Percentiles rank a stretch among this genome's conserved stretches.
These are phyloP conservation scores for Apostasia shenzhenica DNA, from an alignment of 106 monocot species.

Conservation along the genomic window DNA sequence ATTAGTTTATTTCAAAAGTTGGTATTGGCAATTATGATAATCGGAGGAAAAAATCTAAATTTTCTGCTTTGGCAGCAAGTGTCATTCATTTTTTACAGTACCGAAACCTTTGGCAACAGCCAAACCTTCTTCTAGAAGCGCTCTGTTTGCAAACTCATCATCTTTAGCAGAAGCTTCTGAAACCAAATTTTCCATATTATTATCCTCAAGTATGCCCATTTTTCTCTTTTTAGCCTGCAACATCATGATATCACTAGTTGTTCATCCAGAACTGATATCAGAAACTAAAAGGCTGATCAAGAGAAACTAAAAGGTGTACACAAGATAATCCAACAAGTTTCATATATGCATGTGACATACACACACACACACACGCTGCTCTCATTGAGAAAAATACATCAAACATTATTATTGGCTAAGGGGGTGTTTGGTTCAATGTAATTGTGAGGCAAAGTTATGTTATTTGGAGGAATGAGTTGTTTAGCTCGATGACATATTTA, in stretches of 20 bases:
- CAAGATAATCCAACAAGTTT: background rate
- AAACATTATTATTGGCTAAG: too few relatives aligned
- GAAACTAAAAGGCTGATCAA: background rate
- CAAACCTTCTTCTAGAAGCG: constrained; percentile 16
- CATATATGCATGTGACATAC: background rate
- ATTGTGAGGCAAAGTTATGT: too few relatives aligned
- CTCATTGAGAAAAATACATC: too few relatives aligned
- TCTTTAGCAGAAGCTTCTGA: constrained; percentile 26
- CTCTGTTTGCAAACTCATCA: constrained; percentile 28
- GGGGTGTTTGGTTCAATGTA: too few relatives aligned
- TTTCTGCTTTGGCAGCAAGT: background rate
- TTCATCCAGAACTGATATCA: background rate
- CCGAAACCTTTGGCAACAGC: constrained; percentile 41
- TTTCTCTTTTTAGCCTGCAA: constrained; percentile 83
- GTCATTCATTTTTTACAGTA: constrained; percentile 6
- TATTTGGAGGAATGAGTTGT: too few relatives aligned
- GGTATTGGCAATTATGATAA: background rate
- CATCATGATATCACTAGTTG: background rate
- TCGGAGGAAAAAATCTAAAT: background rate
- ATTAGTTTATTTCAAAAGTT: background rate
- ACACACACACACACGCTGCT: too few relatives aligned
- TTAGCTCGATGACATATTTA: too few relatives aligned
- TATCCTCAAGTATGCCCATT: constrained; percentile 43
- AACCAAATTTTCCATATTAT: constrained; percentile 27
- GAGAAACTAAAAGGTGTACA: background rate